Evolutionary conservation across 1,139 yeast genomes (phyloP).

Genomic region (Saccharomyces pastorianus): DNA sequence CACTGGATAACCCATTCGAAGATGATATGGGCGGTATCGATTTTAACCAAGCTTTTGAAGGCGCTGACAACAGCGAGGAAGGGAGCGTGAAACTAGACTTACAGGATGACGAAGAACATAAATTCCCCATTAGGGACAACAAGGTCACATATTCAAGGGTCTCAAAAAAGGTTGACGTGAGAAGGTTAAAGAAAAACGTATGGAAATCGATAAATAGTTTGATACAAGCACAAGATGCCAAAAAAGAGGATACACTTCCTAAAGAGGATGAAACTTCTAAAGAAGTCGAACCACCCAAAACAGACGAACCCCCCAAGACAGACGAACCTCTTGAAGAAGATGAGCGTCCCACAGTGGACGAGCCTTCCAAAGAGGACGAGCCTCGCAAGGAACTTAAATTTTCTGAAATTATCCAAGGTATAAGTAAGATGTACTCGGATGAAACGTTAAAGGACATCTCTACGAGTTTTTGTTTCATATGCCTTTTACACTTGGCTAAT

Average conservation of each 20-base stretch:
- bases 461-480: constrained; percentile 81
- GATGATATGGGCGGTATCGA: constrained; percentile 35
- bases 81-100: constrained; percentile 7
- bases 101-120: constrained; percentile 37
- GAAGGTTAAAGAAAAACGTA: constrained; percentile 67
- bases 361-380: neutral
- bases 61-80: constrained; percentile 28
- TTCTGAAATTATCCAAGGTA: constrained; percentile 38
- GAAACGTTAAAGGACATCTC: constrained; percentile 60
- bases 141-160: constrained; percentile 63
- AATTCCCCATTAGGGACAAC: constrained; percentile 43
- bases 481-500: constrained; percentile 78
- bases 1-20: constrained; percentile 25
- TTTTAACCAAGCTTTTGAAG: constrained; percentile 38
- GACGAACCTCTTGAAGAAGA: no score
- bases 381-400: constrained; percentile 21
- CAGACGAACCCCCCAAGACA: no score
- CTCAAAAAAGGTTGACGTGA: constrained; percentile 81
- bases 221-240: constrained; percentile 9
- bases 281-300: no score
- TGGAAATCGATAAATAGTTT: constrained; percentile 50
- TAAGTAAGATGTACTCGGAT: constrained; percentile 46
- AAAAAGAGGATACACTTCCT: no score
- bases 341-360: neutral
- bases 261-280: no score